These are phyloP conservation scores for Papiliotrema flavescens DNA, from an alignment of 1,284 basidiomycete species.

Conservation along the genomic window DNA sequence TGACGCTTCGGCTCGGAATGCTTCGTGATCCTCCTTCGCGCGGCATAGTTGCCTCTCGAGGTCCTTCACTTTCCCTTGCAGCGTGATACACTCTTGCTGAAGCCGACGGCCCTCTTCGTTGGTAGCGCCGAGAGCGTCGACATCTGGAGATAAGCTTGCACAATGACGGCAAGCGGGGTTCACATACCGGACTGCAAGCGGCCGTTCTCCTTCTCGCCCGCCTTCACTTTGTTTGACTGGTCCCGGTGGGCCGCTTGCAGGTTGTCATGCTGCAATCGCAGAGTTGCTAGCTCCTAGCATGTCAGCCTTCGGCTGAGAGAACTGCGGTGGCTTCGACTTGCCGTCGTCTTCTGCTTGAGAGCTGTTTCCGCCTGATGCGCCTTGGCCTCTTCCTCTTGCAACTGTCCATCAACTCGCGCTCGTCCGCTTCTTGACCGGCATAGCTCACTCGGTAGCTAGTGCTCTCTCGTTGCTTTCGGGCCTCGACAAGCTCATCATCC, in stretches of 20 bases:
- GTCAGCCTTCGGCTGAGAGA: neutral
- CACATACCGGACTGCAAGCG: slow-evolving; percentile 37
- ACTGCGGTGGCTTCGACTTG: neutral
- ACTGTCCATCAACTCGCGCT: slow-evolving; percentile 10
- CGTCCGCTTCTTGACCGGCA: neutral
- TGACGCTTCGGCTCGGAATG: neutral
- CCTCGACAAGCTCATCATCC: slow-evolving; percentile 24
- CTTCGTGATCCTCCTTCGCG: slow-evolving; percentile 8
- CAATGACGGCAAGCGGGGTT: neutral
- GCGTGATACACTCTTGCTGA: neutral
- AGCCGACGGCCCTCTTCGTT: slow-evolving; percentile 1
- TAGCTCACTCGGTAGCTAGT: slow-evolving; percentile 36
- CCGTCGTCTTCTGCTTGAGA: neutral
- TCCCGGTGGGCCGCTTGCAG: slow-evolving; percentile 31
- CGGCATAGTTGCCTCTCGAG: neutral
- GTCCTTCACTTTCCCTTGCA: slow-evolving; percentile 3
- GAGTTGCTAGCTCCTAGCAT: slow-evolving; percentile 31
- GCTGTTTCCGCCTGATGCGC: slow-evolving; percentile 31
- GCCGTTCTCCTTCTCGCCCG: slow-evolving; percentile 34
- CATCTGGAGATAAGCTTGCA: neutral
- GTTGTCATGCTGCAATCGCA: slow-evolving; percentile 38
- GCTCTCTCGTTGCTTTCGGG: slow-evolving; percentile 27
- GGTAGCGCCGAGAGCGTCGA: slow-evolving; percentile 4
- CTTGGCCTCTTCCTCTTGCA: slow-evolving; percentile 30
- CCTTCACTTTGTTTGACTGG: slow-evolving; percentile 26